Conservation (phyloP, 805 yeast species). For the Lipomyces sp. region DNA sequence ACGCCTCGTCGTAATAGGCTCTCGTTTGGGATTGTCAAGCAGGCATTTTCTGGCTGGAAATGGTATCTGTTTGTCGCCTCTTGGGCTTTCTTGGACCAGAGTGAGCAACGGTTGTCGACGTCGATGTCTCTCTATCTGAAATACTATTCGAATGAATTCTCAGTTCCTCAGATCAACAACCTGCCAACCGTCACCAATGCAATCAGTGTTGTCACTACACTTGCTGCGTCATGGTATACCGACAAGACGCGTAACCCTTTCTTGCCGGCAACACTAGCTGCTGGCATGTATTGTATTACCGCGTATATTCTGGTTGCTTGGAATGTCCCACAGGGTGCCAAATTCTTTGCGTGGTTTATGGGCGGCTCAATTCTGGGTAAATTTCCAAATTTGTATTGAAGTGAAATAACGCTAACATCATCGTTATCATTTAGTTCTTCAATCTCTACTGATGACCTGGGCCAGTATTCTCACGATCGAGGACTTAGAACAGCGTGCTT, state of each 20-base stretch:
- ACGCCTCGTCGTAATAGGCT: constrained; percentile 35
- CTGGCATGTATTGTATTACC: constrained; percentile 38
- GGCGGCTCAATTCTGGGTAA: constrained; percentile 18
- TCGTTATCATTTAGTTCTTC: constrained; percentile 9
- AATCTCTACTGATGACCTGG: constrained; percentile 31
- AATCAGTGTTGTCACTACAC: constrained; percentile 51
- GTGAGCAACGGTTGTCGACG: constrained; percentile 23
- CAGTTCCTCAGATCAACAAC: constrained; percentile 48
- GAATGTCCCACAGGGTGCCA: constrained; percentile 59
- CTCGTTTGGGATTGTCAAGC: constrained; percentile 37
- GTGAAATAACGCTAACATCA: not conserved
- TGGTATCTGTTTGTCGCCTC: constrained; percentile 45
- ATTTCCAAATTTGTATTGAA: not conserved
- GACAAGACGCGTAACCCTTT: constrained; percentile 41
- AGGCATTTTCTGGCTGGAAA: constrained; percentile 44
- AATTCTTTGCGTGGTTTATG: constrained; percentile 59
- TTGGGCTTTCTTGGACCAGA: constrained; percentile 46
- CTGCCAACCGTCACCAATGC: constrained; percentile 52
- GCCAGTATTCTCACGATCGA: constrained; percentile 21
- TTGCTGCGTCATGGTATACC: constrained; percentile 38
- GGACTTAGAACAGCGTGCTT: constrained; percentile 44
- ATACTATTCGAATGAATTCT: constrained; percentile 37
- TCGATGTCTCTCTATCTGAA: constrained; percentile 25
- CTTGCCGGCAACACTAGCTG: constrained; percentile 47
- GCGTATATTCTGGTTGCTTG: constrained; percentile 59